Evolutionary conservation across 2,329 filamentous ascomycete species (phyloP), one percentile per base, ranked within the genome.

Genomic region (Colletotrichum filicis): DNA sequence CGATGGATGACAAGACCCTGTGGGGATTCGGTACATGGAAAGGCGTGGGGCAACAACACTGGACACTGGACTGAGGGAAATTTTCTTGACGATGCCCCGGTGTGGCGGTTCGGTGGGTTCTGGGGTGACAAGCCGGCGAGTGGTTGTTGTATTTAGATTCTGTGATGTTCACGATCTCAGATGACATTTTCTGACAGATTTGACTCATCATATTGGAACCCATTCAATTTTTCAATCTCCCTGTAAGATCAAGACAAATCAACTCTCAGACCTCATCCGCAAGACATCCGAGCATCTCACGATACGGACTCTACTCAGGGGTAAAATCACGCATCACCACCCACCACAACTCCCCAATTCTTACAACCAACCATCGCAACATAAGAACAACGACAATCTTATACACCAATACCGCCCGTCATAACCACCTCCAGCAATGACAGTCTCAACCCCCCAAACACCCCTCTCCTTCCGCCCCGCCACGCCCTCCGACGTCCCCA

Each of bases 391-490:
- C 7, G 8, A 30, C 37, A 16, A 22, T 5, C 5, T 12, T 4
- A 35, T 3, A 26, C 53, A 57, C 14, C 55, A 32, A 26, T 22
- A 32, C 16, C 28, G 4, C 28, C 9, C 28, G 2, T 1, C 7
- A 9, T 28, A 22, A 9, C 11, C 22, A 19, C 26, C 12, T 37
- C 14, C 14, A 12, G 24, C 2, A 9, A 65, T 70, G 70, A 66
- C 66, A 1, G 35, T 73, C 26, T 14, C 66, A 6, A 12, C 26
- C 24, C 55, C 70, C 12, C 12, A 57, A 22, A 46, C 26, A 2
- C 1, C 30, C 1, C 78, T 85, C 69, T 75, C 78, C 22, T 81
- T 82, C 75, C 82, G 83, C 75, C 78, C 79, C 58, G 84, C 84
- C 56, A 79, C 78, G 3, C 73, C 78, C 0, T 75, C 76, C 16